Conservation (phyloP, 2,329 filamentous ascomycete species). For the Pseudogymnoascus sp. region DNA sequence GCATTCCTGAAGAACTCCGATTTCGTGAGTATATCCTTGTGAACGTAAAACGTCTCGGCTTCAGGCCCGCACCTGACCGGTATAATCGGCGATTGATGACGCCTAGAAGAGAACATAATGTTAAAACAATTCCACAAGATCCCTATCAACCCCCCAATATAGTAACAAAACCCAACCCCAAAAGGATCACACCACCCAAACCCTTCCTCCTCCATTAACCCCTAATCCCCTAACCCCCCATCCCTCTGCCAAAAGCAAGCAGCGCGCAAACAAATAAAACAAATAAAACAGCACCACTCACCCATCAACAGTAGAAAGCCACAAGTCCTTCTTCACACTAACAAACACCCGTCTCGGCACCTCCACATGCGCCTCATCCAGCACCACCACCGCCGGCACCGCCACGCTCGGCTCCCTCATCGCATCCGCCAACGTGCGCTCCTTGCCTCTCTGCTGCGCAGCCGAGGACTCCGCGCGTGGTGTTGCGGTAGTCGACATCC, state of each 20-base stretch:
- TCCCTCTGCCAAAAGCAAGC: neutral
- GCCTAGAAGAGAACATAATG: slow-evolving; percentile 25
- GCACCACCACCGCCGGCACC: slow-evolving; percentile 33
- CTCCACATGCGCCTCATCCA: slow-evolving; percentile 30
- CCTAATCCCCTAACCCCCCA: neutral
- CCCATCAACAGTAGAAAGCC: slow-evolving; percentile 43
- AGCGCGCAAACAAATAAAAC: neutral
- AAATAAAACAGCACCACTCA: slow-evolving; percentile 24
- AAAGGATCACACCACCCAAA: slow-evolving; percentile 6
- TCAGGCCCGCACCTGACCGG: slow-evolving; percentile 39
- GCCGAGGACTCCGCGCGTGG: neutral
- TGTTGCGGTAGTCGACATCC: neutral
- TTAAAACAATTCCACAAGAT: neutral
- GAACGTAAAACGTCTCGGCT: slow-evolving; percentile 41
- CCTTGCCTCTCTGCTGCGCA: neutral
- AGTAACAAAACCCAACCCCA: neutral
- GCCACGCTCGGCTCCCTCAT: slow-evolving; percentile 35
- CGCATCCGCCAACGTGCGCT: slow-evolving; percentile 30
- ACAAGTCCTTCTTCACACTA: slow-evolving; percentile 39
- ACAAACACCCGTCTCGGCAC: slow-evolving; percentile 27
- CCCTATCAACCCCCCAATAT: neutral
- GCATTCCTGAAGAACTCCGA: slow-evolving; percentile 43
- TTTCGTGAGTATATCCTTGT: slow-evolving; percentile 38
- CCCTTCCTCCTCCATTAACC: neutral
- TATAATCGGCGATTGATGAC: slow-evolving; percentile 39